Base-by-base conservation (phyloP, 148 eudicot genomes). In the Euryodendron excelsum region DNA sequence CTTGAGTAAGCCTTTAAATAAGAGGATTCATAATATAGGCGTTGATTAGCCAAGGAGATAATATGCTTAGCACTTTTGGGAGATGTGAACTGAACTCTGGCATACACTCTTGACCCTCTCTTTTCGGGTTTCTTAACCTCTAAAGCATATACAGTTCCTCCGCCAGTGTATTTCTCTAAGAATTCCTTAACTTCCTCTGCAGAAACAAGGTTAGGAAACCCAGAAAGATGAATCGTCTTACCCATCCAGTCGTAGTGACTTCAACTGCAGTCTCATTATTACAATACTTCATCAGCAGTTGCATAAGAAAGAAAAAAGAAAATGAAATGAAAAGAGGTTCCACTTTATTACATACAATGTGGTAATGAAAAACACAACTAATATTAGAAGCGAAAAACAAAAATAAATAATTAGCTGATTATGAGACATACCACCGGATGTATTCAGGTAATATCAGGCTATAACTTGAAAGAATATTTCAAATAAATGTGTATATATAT, bases 171-270 rank as follows among this genome's bases (percentile, higher is more conserved):
- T 12, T 31, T 3, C 84, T 88, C 91, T 37, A 86, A 33, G 56
- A 76, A 68, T 13, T n/a, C 36, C 75, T 75, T 88, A 4, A 82
- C 69, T 14, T 0, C 11, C 45, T 88, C 83, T 5, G 82, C 91
- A 63, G 82, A 12, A 31, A 78, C 52, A 53, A 78, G 66, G 25
- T 8, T 0, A 27, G 79, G 88, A 80, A 85, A 88, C 36, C 90
- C 90, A 37, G 14, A 84, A 18, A 88, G 60, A 13, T 84, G 82
- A 72, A 88, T 78, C 21, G 90, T 88, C 80, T 79, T 85, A 17
- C 86, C 85, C 86, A 83, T 87, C 34, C 15, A 53, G 50, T 65
- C 67, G 18, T 55, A 23, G n/a, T 37, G 15, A 69, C 28, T 47
- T 48, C 58, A 62, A 69, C 86, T 86, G 86, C 78, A 84, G 80